Evolutionary conservation across 768 basidiomycete genomes (phyloP).

Genomic region (Butyriboletus loyo): DNA sequence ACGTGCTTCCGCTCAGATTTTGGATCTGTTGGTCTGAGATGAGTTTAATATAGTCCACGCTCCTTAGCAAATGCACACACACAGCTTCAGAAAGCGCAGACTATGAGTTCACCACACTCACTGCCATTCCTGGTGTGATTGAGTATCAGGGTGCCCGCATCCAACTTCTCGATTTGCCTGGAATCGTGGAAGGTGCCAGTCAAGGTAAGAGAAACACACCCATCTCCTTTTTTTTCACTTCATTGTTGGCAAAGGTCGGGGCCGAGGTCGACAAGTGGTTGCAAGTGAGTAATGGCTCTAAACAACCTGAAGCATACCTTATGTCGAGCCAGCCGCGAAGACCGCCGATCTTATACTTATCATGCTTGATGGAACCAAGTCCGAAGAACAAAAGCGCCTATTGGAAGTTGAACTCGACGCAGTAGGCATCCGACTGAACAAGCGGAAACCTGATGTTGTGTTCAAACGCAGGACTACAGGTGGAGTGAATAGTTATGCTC

Average conservation of each 20-base stretch:
- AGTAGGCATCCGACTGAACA: slow-evolving; percentile 94
- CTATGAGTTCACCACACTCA: slow-evolving; percentile 94
- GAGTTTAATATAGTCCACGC: slow-evolving; percentile 62
- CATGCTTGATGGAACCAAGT: slow-evolving; percentile 92
- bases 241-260: slow-evolving; percentile 51
- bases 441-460: slow-evolving; percentile 85
- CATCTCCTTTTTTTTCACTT: not conserved
- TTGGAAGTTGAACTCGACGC: slow-evolving; percentile 94
- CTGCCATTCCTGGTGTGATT: slow-evolving; percentile 95
- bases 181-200: slow-evolving; percentile 92
- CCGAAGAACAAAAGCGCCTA: slow-evolving; percentile 83
- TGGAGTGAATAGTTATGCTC: slow-evolving; percentile 54
- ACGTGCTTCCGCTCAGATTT: not conserved
- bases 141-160: slow-evolving; percentile 94
- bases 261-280: slow-evolving; percentile 94
- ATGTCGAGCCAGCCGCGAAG: slow-evolving; percentile 57
- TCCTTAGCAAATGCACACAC: slow-evolving; percentile 88
- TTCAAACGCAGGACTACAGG: slow-evolving; percentile 93
- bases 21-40: slow-evolving; percentile 3
- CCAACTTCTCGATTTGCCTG: slow-evolving; percentile 92
- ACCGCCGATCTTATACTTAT: slow-evolving; percentile 92
- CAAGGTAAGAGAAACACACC: slow-evolving; percentile 43
- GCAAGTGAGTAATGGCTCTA: slow-evolving; percentile 51
- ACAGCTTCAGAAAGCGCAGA: slow-evolving; percentile 87
- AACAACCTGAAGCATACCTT: not conserved